Conservation (phyloP, 495 filamentous ascomycete species). For the Endocarpon pusillum region DNA sequence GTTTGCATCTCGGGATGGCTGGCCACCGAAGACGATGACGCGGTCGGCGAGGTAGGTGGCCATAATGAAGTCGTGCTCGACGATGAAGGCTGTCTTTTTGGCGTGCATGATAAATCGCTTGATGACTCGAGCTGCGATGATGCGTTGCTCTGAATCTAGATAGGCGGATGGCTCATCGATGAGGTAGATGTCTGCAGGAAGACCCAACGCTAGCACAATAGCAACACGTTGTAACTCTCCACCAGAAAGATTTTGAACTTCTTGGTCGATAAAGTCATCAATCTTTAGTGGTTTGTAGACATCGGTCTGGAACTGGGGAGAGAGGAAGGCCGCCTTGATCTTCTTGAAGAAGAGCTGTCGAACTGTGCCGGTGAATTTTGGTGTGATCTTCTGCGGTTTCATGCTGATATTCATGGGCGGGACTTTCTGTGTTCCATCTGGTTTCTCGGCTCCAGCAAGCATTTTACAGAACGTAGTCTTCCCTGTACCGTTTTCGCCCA, state of each 20-base stretch:
- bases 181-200: conserved; percentile 95
- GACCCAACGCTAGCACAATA: conserved; percentile 84
- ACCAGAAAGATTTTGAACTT: conserved; percentile 96
- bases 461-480: conserved; percentile 97
- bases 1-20: conserved; percentile 71
- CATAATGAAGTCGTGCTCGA: conserved; percentile 99
- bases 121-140: conserved; percentile 88
- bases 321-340: conserved; percentile 91
- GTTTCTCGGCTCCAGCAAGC: conserved; percentile 82
- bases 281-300: conserved; percentile 97
- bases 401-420: conserved; percentile 94
- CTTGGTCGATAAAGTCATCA: conserved; percentile 97
- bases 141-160: conserved; percentile 97
- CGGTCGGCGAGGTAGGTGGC: conserved; percentile 92
- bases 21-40: conserved; percentile 93
- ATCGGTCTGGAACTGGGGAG: conserved; percentile 95
- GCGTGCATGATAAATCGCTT: conserved; percentile 99
- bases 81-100: conserved; percentile 97
- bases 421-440: conserved; percentile 56
- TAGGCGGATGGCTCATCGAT: conserved; percentile 94
- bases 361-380: conserved; percentile 92
- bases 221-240: conserved; percentile 98
- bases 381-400: conserved; percentile 99
- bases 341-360: conserved; percentile 91
- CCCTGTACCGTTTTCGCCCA: conserved; percentile 93